These are phyloP conservation scores for Pilaira anomala DNA, from an alignment of 192 early-diverging fungal species.

Conservation along the genomic window DNA sequence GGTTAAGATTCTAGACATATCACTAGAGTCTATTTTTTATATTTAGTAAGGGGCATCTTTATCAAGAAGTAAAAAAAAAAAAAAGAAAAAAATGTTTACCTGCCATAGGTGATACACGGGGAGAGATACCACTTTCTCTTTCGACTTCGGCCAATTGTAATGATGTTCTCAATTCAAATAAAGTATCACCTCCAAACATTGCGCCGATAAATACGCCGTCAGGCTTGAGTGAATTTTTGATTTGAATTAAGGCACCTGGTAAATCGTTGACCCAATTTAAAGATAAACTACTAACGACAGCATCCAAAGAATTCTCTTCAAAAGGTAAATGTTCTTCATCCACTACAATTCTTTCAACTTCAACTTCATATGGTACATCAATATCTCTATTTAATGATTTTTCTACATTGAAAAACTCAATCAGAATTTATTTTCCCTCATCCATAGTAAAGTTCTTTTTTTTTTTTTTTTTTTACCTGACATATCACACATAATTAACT, in stretches of 20 bases:
- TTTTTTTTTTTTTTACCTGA: conserved; percentile 45
- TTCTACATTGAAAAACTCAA: conserved; percentile 20
- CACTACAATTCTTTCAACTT: conserved; percentile 72
- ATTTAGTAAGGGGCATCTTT: neutral
- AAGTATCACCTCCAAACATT: conserved; percentile 93
- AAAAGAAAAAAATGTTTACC: conserved; percentile 42
- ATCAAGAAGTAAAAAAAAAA: neutral
- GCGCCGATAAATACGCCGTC: conserved; percentile 93
- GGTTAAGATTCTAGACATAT: conserved; percentile 74
- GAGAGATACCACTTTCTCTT: conserved; percentile 83
- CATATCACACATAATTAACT: conserved; percentile 85
- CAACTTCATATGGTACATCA: conserved; percentile 52
- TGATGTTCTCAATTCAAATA: conserved; percentile 89
- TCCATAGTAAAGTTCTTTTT: neutral
- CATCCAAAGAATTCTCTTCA: conserved; percentile 81
- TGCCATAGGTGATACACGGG: conserved; percentile 88
- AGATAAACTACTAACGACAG: conserved; percentile 78
- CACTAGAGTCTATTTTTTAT: conserved; percentile 51
- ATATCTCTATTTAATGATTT: conserved; percentile 53
- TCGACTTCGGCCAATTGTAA: conserved; percentile 92
- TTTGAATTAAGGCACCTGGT: conserved; percentile 84
- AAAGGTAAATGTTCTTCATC: conserved; percentile 86
- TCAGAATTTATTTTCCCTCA: neutral
- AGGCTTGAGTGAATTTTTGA: conserved; percentile 77
- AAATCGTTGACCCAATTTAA: conserved; percentile 98